Evolutionary conservation across 768 basidiomycete genomes (phyloP).

Genomic region (Tricholomella constricta): DNA sequence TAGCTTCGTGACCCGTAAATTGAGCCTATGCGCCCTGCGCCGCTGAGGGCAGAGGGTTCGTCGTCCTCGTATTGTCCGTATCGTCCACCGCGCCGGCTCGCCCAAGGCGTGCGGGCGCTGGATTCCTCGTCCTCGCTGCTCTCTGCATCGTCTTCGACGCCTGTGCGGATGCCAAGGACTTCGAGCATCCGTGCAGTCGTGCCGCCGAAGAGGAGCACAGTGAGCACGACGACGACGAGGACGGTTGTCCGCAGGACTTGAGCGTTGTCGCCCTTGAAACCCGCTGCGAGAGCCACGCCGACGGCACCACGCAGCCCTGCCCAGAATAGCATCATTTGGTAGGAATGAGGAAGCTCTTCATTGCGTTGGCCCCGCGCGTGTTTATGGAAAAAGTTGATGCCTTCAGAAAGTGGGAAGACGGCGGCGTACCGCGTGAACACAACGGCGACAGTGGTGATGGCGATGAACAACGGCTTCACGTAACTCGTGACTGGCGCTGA

Average conservation of each 20-base stretch:
- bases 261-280: slow-evolving; percentile 92
- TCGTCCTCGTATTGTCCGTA: slow-evolving; percentile 50
- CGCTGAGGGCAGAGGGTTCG: slow-evolving; percentile 36
- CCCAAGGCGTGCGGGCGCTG: slow-evolving; percentile 34
- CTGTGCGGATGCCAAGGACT: slow-evolving; percentile 92
- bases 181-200: slow-evolving; percentile 98
- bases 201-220: slow-evolving; percentile 93
- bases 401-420: slow-evolving; percentile 93
- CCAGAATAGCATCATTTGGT: slow-evolving; percentile 99
- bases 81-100: slow-evolving; percentile 39
- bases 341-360: slow-evolving; percentile 95
- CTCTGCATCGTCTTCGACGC: slow-evolving; percentile 90
- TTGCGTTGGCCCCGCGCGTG: slow-evolving; percentile 83
- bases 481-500: slow-evolving; percentile 78
- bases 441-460: slow-evolving; percentile 88
- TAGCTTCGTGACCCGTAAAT: slow-evolving; percentile 58
- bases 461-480: slow-evolving; percentile 94
- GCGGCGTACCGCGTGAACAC: slow-evolving; percentile 94
- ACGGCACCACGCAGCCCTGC: slow-evolving; percentile 96
- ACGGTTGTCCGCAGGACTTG: slow-evolving; percentile 92
- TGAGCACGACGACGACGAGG: slow-evolving; percentile 92
- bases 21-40: slow-evolving; percentile 48
- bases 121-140: slow-evolving; percentile 57
- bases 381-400: slow-evolving; percentile 89
- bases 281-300: slow-evolving; percentile 95